Conservation (phyloP, 129 eudicot species). For the Flaveria robusta region DNA sequence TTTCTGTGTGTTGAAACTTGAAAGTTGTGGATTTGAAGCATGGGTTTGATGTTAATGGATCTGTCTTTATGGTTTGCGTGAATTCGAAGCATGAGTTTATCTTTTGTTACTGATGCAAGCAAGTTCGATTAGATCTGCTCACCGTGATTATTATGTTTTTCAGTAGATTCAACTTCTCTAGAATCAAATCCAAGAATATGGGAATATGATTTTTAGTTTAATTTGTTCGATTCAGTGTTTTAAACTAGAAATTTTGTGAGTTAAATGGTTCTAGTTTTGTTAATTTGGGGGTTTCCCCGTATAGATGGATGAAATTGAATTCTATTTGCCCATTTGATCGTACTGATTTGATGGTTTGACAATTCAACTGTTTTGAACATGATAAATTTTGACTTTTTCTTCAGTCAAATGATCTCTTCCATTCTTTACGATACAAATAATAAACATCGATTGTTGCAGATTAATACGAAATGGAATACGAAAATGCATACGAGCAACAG, state of each 20-base stretch:
- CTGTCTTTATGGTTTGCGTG: too few relatives aligned
- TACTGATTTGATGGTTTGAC: neutral
- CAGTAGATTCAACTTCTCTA: too few relatives aligned
- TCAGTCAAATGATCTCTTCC: neutral
- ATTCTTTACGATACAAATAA: neutral
- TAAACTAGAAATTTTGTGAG: too few relatives aligned
- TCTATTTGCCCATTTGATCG: neutral
- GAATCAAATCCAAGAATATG: too few relatives aligned
- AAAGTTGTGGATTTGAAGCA: neutral
- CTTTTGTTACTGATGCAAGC: too few relatives aligned
- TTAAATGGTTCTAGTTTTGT: neutral
- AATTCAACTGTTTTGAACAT: neutral
- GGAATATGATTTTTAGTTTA: too few relatives aligned
- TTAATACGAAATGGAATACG: slow-evolving; percentile 12
- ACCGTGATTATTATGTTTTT: too few relatives aligned
- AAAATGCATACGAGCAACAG: slow-evolving; percentile 14
- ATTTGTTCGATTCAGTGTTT: too few relatives aligned
- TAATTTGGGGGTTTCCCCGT: neutral
- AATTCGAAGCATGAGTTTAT: too few relatives aligned
- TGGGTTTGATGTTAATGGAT: neutral
- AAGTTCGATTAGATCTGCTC: too few relatives aligned
- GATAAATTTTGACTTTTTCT: neutral
- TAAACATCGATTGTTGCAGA: neutral
- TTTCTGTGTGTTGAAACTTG: neutral
- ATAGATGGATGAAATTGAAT: neutral